Conservation (phyloP, 331 rosid genomes). For the Rosa hybrid region DNA sequence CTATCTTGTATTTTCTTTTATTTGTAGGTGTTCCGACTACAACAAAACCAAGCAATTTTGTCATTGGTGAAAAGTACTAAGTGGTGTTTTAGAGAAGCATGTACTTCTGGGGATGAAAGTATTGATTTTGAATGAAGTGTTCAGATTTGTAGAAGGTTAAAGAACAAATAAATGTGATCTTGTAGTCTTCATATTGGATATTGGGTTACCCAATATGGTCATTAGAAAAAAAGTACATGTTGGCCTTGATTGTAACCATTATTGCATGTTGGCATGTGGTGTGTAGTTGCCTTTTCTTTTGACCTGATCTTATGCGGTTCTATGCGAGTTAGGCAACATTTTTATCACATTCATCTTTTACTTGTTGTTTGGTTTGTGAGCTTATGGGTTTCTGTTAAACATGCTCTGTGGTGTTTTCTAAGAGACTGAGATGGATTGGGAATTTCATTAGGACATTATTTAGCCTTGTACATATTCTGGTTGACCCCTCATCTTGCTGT, state of each 20-base stretch:
- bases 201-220: neutral
- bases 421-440: neutral
- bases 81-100: neutral
- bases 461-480: neutral
- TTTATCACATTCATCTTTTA: neutral
- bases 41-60: constrained; percentile 4
- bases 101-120: neutral
- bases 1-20: constrained; percentile 28
- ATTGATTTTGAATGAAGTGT: neutral
- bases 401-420: neutral
- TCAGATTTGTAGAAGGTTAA: neutral
- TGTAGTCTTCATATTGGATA: neutral
- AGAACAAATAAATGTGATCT: neutral
- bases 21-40: constrained; percentile 26
- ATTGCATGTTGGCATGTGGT: neutral
- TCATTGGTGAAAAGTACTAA: constrained; percentile 14
- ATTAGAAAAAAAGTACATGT: neutral
- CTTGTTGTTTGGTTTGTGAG: neutral
- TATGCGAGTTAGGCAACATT: neutral
- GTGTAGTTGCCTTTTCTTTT: neutral
- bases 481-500: neutral
- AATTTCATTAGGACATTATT: neutral
- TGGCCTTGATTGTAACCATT: neutral
- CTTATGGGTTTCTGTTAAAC: neutral
- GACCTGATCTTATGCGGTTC: neutral